phyloP scores from a whole-genome alignment of 2,329 filamentous ascomycete species.

The Talaromyces sp. region DNA sequence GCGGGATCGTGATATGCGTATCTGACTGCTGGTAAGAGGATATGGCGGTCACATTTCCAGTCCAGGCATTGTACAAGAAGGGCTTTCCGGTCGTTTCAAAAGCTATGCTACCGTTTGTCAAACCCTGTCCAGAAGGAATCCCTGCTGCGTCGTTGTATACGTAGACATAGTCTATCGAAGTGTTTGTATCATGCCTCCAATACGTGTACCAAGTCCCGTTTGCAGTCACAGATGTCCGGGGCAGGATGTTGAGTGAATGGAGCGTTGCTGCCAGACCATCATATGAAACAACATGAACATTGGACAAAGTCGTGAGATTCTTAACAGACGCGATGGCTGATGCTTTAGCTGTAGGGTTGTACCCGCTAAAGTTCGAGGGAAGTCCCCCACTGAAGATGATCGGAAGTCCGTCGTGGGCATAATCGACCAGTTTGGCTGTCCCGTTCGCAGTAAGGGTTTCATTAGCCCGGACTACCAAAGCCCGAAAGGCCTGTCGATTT shows the following conservation, averaged over 20 bases:
- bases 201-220: conserved; percentile 31
- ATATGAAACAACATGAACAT: conserved; percentile 30
- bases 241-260: conserved; percentile 23
- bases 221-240: conserved; percentile 21
- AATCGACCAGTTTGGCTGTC: conserved; percentile 27
- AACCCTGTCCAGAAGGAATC: conserved; percentile 13
- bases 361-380: conserved; percentile 18
- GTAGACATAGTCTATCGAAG: conserved; percentile 31
- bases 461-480: conserved; percentile 34
- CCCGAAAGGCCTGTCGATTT: conserved; percentile 36
- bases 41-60: conserved; percentile 30
- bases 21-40: conserved; percentile 25
- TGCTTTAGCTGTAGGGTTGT: conserved; percentile 12
- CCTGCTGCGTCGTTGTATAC: conserved; percentile 34
- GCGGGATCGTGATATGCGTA: conserved; percentile 24
- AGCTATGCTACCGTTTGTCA: conserved; percentile 19
- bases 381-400: conserved; percentile 37
- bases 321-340: conserved; percentile 18
- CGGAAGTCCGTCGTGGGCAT: conserved; percentile 36
- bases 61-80: conserved; percentile 40
- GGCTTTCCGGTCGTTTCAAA: conserved; percentile 28
- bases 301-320: conserved; percentile 20
- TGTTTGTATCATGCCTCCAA: conserved; percentile 26
- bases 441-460: conserved; percentile 32
- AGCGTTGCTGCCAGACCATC: conserved; percentile 28